Percentiles rank a stretch among this genome's conserved stretches.
These are phyloP conservation scores for Lactifluus echinatus DNA, from an alignment of 768 basidiomycete genomes.

Conservation along the genomic window DNA sequence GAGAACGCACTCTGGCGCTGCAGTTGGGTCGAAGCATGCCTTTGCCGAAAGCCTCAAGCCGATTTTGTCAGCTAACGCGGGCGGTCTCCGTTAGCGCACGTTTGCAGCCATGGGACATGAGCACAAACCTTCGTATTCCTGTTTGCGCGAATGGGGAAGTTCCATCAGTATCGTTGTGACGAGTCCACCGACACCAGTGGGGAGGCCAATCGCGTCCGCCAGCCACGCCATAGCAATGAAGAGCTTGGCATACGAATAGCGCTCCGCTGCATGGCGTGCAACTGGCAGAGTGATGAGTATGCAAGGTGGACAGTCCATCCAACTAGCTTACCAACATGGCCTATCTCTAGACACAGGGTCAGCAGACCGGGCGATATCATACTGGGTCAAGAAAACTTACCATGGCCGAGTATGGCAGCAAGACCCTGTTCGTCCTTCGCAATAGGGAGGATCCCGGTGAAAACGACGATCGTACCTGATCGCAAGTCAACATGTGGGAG, in stretches of 20 bases:
- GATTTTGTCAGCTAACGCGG: constrained; percentile 67
- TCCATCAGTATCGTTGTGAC: constrained; percentile 47
- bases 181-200: constrained; percentile 41
- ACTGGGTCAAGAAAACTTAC: constrained; percentile 30
- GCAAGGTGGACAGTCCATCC: constrained; percentile 20
- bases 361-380: background rate
- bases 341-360: constrained; percentile 50
- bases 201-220: constrained; percentile 46
- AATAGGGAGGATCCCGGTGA: constrained; percentile 80
- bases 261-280: constrained; percentile 48
- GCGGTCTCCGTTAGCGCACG: background rate
- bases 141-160: constrained; percentile 74
- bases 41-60: constrained; percentile 71
- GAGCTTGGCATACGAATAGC: constrained; percentile 36
- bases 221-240: constrained; percentile 34
- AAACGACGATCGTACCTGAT: constrained; percentile 74
- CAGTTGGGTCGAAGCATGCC: constrained; percentile 82
- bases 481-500: background rate
- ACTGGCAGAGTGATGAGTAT: constrained; percentile 27
- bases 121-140: constrained; percentile 67
- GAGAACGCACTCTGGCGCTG: constrained; percentile 54
- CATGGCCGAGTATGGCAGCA: constrained; percentile 79
- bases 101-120: background rate
- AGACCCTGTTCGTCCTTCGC: constrained; percentile 72
- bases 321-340: constrained; percentile 52